Evolutionary conservation across 352 stramenopile genomes (phyloP).

Genomic region (Hyaloperonospora arabidopsidis): DNA sequence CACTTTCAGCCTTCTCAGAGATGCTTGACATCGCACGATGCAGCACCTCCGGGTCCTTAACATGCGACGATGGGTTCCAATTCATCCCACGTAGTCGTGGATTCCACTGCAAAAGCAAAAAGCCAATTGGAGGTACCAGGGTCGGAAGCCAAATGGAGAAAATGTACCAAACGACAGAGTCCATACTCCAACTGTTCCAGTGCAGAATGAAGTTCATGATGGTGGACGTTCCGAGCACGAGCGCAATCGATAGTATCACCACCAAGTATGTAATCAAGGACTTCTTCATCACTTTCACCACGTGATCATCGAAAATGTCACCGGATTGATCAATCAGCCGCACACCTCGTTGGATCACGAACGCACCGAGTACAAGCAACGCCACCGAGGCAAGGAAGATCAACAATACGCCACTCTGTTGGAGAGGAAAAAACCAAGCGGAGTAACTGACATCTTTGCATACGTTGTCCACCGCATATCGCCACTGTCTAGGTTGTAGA

Average conservation of each 20-base stretch:
- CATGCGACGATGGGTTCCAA: constrained; percentile 49
- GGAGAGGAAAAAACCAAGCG: constrained; percentile 48
- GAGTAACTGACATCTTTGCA: constrained; percentile 65
- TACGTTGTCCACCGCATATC: constrained; percentile 54
- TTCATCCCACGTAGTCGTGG: constrained; percentile 65
- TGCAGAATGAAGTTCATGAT: constrained; percentile 65
- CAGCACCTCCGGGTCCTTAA: constrained; percentile 37
- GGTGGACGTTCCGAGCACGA: constrained; percentile 52
- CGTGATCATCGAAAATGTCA: constrained; percentile 63
- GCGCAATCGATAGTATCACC: constrained; percentile 65
- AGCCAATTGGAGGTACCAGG: constrained; percentile 61
- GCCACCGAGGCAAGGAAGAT: constrained; percentile 54
- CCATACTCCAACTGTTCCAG: constrained; percentile 50
- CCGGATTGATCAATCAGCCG: constrained; percentile 67
- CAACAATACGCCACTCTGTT: constrained; percentile 44
- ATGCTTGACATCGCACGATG: constrained; percentile 30
- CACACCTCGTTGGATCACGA: constrained; percentile 61
- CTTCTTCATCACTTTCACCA: constrained; percentile 67
- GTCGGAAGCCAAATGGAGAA: constrained; percentile 77
- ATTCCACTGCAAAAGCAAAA: constrained; percentile 83
- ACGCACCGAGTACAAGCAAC: constrained; percentile 57
- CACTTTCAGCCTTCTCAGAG: constrained; percentile 42
- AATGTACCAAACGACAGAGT: constrained; percentile 71
- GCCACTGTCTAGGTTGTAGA: constrained; percentile 74
- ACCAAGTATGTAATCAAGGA: constrained; percentile 71